Conservation (phyloP, 2,329 filamentous ascomycete species). For the Botrytis paeoniae region DNA sequence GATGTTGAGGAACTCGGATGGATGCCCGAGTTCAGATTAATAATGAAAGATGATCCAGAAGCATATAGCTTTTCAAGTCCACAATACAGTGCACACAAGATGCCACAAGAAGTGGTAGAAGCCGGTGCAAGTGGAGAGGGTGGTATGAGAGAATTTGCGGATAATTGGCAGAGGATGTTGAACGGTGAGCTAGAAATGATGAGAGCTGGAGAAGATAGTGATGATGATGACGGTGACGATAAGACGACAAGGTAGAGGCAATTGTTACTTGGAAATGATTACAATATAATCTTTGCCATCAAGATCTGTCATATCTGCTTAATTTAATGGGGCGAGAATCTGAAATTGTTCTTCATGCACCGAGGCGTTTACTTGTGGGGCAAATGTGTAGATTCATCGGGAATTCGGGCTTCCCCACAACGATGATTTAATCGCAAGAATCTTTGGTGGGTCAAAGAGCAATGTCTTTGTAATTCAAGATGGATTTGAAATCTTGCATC, state of each 20-base stretch:
- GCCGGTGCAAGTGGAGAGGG: conserved; percentile 66
- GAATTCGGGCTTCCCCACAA: conserved; percentile 9
- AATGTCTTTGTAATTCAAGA: conserved; percentile 5
- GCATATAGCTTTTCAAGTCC: conserved; percentile 82
- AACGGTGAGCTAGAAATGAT: conserved; percentile 41
- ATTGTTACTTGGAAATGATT: neutral
- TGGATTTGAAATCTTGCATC: neutral
- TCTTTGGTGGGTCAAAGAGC: conserved; percentile 10
- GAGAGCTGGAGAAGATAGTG: conserved; percentile 42
- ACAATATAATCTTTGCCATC: neutral
- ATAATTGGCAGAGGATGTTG: conserved; percentile 65
- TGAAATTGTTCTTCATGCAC: conserved; percentile 3
- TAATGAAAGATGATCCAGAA: conserved; percentile 81
- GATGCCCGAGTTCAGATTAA: conserved; percentile 75
- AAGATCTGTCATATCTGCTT: neutral
- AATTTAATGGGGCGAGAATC: neutral
- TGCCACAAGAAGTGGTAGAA: conserved; percentile 88
- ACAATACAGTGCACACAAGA: conserved; percentile 91
- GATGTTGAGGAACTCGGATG: conserved; percentile 53
- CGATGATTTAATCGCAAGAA: neutral
- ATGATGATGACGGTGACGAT: conserved; percentile 35
- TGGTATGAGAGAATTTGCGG: conserved; percentile 76
- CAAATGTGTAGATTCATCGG: conserved; percentile 6
- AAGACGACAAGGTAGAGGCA: conserved; percentile 14
- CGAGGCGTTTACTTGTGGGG: conserved; percentile 8